Percentiles rank a stretch among this genome's conserved stretches.
phyloP scores from a whole-genome alignment of 192 early-diverging fungal genomes.

The Ambispora gerdemannii region DNA sequence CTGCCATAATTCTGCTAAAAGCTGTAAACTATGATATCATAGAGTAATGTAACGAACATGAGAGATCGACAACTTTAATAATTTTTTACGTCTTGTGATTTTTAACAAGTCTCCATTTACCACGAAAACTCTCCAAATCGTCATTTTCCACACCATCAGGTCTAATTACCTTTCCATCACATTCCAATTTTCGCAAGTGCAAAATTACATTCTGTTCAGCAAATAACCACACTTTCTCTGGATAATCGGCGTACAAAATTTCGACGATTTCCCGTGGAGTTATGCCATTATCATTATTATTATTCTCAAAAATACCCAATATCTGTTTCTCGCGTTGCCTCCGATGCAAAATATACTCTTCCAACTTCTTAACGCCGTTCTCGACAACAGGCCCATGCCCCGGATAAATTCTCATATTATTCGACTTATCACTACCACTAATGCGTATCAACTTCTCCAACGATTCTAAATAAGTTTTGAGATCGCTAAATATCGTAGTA shows the following conservation, averaged over 20 bases:
- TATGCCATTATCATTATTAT: slow-evolving; percentile 12
- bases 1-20: too few relatives aligned
- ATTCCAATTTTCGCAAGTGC: slow-evolving; percentile 54
- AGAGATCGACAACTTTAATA: too few relatives aligned
- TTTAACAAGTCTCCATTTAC: neutral
- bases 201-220: slow-evolving; percentile 51
- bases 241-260: slow-evolving; percentile 55
- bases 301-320: slow-evolving; percentile 43
- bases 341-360: slow-evolving; percentile 78
- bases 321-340: slow-evolving; percentile 74
- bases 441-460: slow-evolving; percentile 55
- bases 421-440: too few relatives aligned
- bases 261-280: slow-evolving; percentile 51
- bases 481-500: slow-evolving; percentile 72
- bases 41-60: too few relatives aligned
- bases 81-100: neutral
- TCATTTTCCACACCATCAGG: neutral
- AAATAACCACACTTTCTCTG: slow-evolving; percentile 44
- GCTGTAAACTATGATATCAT: too few relatives aligned
- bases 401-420: slow-evolving; percentile 42
- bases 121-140: neutral
- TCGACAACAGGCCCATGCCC: slow-evolving; percentile 79
- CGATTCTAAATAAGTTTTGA: slow-evolving; percentile 65
- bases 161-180: slow-evolving; percentile 43
- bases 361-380: slow-evolving; percentile 59